phyloP scores from a whole-genome alignment of 2,329 filamentous ascomycete species.

The Drechslerella dactyloides region DNA sequence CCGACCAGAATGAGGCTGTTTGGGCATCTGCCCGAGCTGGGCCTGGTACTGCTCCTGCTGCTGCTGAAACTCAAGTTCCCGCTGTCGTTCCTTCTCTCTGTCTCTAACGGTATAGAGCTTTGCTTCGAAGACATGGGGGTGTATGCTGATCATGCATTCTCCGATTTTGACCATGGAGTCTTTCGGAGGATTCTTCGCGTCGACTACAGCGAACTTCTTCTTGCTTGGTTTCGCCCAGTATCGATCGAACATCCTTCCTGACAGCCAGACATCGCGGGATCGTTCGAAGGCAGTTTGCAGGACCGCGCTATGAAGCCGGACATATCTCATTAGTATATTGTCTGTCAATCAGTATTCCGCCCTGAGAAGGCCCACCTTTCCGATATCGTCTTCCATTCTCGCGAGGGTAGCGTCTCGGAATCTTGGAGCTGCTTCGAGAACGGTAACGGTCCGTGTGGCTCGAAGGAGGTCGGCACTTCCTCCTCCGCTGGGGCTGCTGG shows the following conservation, averaged over 20 bases:
- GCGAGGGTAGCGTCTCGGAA: constrained; percentile 66
- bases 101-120: constrained; percentile 76
- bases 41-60: constrained; percentile 38
- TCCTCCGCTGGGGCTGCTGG: constrained; percentile 30
- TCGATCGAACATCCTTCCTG: constrained; percentile 70
- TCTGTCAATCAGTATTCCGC: constrained; percentile 16
- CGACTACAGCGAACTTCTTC: constrained; percentile 66
- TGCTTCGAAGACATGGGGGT: constrained; percentile 80
- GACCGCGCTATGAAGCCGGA: constrained; percentile 67
- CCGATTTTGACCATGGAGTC: constrained; percentile 76
- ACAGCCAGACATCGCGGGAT: constrained; percentile 76
- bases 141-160: constrained; percentile 74
- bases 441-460: constrained; percentile 37
- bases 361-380: constrained; percentile 65
- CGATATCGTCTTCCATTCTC: constrained; percentile 75
- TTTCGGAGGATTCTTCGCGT: constrained; percentile 72
- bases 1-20: constrained; percentile 9
- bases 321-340: constrained; percentile 46
- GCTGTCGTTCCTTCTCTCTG: constrained; percentile 56
- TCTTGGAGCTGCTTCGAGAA: constrained; percentile 57
- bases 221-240: constrained; percentile 78
- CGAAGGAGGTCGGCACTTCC: constrained; percentile 36
- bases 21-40: constrained; percentile 43
- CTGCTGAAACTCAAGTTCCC: constrained; percentile 60
- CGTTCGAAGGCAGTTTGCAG: constrained; percentile 74